Base-by-base conservation (phyloP, 2,329 filamentous ascomycete species). In the Cercospora zeina region DNA sequence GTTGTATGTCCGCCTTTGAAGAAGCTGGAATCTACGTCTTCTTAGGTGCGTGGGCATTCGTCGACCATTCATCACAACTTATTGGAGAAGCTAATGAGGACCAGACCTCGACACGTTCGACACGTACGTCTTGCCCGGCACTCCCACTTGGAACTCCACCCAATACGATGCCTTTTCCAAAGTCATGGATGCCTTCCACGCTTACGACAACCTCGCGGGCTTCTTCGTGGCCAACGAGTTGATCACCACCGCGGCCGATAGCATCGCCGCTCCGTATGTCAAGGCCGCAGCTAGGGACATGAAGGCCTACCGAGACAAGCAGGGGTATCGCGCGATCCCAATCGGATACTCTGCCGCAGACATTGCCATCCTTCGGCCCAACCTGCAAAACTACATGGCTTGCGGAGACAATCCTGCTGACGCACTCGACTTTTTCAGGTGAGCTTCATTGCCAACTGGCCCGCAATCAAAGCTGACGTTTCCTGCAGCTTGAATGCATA, bases 171-270 rank as follows among this genome's bases (percentile, higher is more conserved):
- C 82, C 31, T 95, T 90, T 76, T 78, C 83, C 50, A 82, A 82
- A 56, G 89, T 93, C 67, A 85, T 95, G 80, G 91, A 96, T 72
- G 82, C 85, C 34, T 93, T 95, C 76, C 84, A 89, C 49, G 77
- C 82, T 54, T 96, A 89, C 74, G 84, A 92, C 76, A 96, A 96
- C 74, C 83, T 89, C 1, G 85, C 91, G 10, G 91, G 90, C 50
- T 89, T 95, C 75, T 93, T 96, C 70, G 83, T 96, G 62, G 93
- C 91, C 67, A 96, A 96, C 72, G 92, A 96, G 75, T 89, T 95
- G 47, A 73, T 96, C 70, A 89, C 88, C 42, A 80, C 78, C 50
- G 71, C 76, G 73, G 68, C 81, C 55, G 80, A 83, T 63, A 83
- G 83, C n/a, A 73, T 77, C 27, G 88, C 89, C 33, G 91, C 91